phyloP scores from a whole-genome alignment of 1,284 basidiomycete species.

The Retiboletus flavoniger region DNA sequence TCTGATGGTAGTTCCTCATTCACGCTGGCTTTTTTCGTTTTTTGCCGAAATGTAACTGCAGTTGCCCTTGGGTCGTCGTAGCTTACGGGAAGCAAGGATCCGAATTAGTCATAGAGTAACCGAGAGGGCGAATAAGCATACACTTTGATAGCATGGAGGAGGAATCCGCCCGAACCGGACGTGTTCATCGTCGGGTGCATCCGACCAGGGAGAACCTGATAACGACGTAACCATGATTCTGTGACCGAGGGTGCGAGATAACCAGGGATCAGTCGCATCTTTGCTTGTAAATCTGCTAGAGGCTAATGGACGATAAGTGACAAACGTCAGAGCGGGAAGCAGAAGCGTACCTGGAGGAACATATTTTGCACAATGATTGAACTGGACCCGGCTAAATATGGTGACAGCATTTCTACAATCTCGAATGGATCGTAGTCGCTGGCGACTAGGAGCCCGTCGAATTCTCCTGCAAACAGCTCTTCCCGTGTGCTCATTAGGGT shows the following conservation, averaged over 20 bases:
- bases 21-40: conserved; percentile 21
- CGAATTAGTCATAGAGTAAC: conserved; percentile 8
- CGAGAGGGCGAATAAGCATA: conserved; percentile 40
- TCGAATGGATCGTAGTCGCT: conserved; percentile 87
- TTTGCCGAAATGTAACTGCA: conserved; percentile 43
- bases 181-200: conserved; percentile 96
- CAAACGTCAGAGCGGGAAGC: neutral
- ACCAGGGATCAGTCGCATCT: conserved; percentile 62
- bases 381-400: conserved; percentile 83
- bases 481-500: conserved; percentile 64
- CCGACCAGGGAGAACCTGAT: conserved; percentile 93
- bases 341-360: conserved; percentile 62
- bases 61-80: conserved; percentile 67
- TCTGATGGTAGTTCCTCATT: conserved; percentile 1
- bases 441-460: conserved; percentile 84
- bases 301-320: conserved; percentile 40
- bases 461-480: conserved; percentile 85
- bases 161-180: conserved; percentile 85
- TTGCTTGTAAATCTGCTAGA: conserved; percentile 75
- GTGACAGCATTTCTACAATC: conserved; percentile 71
- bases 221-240: conserved; percentile 87
- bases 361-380: conserved; percentile 87
- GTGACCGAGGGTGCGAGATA: conserved; percentile 82
- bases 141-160: conserved; percentile 86
- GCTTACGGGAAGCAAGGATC: conserved; percentile 37